Conservation (phyloP, 73 alveolate genomes). For the Tetrahymena malaccensis region DNA sequence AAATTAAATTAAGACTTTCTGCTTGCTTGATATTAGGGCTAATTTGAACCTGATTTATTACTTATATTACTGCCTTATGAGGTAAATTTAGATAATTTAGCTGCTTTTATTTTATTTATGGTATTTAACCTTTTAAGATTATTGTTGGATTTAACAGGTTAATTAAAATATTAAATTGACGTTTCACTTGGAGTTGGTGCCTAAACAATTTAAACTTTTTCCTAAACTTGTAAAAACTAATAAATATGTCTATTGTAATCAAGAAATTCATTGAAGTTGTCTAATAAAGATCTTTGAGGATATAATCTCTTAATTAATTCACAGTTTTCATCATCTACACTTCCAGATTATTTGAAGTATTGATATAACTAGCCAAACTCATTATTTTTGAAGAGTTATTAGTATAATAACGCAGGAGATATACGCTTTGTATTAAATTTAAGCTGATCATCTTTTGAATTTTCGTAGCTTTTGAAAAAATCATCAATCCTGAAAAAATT, state of each 20-base stretch:
- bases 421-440: not conserved
- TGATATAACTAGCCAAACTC: not conserved
- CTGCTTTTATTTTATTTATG: not conserved
- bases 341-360: not conserved
- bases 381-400: not conserved
- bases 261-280: not conserved
- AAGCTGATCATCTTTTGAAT: not conserved
- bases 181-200: not conserved
- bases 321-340: not conserved
- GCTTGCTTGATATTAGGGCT: not conserved
- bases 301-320: not conserved
- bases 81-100: not conserved
- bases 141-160: not conserved
- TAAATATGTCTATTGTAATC: not conserved
- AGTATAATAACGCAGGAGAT: not conserved
- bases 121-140: not conserved
- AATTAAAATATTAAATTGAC: not conserved
- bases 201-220: not conserved
- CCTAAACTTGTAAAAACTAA: not conserved
- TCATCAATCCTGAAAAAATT: not conserved
- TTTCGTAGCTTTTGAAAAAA: not conserved
- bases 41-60: not conserved
- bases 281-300: not conserved
- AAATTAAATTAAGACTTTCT: not conserved
- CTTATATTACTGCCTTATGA: not conserved